Evolutionary conservation across 1,284 basidiomycete species (phyloP).

Genomic region (Ustilago cynodontis): DNA sequence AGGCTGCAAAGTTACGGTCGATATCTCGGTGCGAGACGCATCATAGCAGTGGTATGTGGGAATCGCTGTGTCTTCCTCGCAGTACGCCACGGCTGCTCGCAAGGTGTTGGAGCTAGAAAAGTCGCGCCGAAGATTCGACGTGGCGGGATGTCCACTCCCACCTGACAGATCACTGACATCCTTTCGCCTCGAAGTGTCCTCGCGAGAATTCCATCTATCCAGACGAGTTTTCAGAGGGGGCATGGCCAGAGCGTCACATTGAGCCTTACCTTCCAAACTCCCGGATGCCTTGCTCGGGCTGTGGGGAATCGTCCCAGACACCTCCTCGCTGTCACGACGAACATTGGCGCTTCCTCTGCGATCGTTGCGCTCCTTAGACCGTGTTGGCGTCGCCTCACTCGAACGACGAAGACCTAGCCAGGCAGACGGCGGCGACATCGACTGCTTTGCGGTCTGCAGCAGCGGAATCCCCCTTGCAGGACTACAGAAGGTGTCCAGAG

Average conservation of each 20-base stretch:
- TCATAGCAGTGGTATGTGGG: background rate
- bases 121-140: slow-evolving; percentile 31
- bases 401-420: slow-evolving; percentile 26
- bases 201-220: background rate
- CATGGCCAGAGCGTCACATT: background rate
- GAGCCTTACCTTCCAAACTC: background rate
- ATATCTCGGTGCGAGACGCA: background rate
- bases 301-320: background rate
- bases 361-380: background rate
- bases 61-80: background rate
- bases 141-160: background rate
- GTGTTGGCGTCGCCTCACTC: slow-evolving; percentile 33
- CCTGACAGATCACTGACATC: background rate
- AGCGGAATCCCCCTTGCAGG: background rate
- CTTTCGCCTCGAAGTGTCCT: background rate
- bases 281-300: background rate
- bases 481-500: slow-evolving; percentile 10
- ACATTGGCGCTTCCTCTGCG: slow-evolving; percentile 9
- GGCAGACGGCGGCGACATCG: slow-evolving; percentile 25
- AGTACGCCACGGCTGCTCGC: slow-evolving; percentile 9
- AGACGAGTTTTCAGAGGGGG: background rate
- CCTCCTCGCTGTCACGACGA: background rate
- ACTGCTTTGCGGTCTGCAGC: background rate
- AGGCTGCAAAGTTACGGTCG: background rate
- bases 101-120: slow-evolving; percentile 47